Base-by-base conservation (phyloP, 2,329 filamentous ascomycete genomes). In the Penicillium brasilianum region DNA sequence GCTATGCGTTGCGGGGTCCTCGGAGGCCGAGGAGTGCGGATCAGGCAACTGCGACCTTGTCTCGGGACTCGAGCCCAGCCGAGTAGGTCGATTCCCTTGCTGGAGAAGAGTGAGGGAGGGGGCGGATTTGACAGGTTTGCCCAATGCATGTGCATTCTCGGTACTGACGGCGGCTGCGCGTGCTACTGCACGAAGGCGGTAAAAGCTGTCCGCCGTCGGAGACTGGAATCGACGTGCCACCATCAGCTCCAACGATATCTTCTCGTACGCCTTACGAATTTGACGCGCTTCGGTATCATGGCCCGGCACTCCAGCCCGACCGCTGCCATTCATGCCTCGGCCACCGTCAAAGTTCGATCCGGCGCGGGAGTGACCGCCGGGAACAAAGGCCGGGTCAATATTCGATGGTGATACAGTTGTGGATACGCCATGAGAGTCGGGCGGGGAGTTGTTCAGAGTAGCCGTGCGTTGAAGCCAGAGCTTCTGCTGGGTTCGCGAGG, bases 401-500 rank as follows among this genome's bases (percentile, higher is more conserved):
- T 69, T 65, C 3, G 78, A 73, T 8, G 76, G 73, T 20, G 78
- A 69, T 0, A 69, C 68, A 20, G 70, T 64, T 3, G 74, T 53
- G 5, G 74, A 62, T 9, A 72, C 64, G 25, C 75, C 76, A 69
- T 77, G 75, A 14, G 67, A 62, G 60, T 80, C 77, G 4, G 78
- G 77, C 18, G 79, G 77, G 5, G 80, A 81, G 51, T 78, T 80
- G 34, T 79, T 79, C 16, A 80, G 68, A 11, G 77, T 72, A 25
- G 79, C 78, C 11, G 79, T 80, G 49, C 80, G 76, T 60, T 82
- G 79, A 44, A 82, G 72, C 77, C 80, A 81, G 13, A 82, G 74
- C 61, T 80, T 81, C 64, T 82, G 80, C 63, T 82, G 79, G 4
- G 80, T 82, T 53, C 80, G 75, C n/a, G 80, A 82, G 18, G 72